Base-by-base conservation (phyloP, 176 grass and related monocot genomes). In the Eragrostis curvula region DNA sequence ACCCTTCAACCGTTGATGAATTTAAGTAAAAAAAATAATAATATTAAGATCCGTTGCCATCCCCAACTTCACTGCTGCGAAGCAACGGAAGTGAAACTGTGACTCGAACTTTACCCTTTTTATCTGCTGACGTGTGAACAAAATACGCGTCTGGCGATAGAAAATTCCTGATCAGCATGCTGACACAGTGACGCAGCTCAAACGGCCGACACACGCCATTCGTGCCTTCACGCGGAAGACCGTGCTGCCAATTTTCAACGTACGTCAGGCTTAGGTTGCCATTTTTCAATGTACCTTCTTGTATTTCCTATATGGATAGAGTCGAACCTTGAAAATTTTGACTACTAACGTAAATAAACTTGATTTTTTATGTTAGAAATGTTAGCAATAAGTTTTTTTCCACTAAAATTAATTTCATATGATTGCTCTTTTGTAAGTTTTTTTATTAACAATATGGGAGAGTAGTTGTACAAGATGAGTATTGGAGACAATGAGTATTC, bases 101-200 rank as follows among this genome's bases (percentile, higher is more conserved):
- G 40, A 30, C 7, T 66, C 7, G 16, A 32, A 36, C 12, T 44
- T 36, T 36, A 65, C 25, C 44, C 6, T 45, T 62, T 77, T 60
- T 4, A 43, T 41, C 41, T 24, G 53, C 21, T 60, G 68, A 32
- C 48, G 68, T 66, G 30, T 64, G 69, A 48, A 13, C 18, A 36
- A 36, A 36, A 55, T 14, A 56, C 68, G 55, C 42, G 36, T 73
- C 65, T 46, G 42, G 41, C 20, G 43, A 43, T 41, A 28, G n/a
- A 43, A 53, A 48, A 66, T 52, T 79, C 59, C 45, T 71, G 56
- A 45, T 30, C 75, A 79, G 83, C 75, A 52, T 64, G 45, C 67
- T 52, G 83, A 62, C 67, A 44, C 73, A 64, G 18, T 85, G 83
- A 79, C 55, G 59, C 73, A 9, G 15, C 53, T 50, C 53, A 29